Base-by-base conservation (phyloP, 2,329 filamentous ascomycete species). In the Aplosporella prunicola region DNA sequence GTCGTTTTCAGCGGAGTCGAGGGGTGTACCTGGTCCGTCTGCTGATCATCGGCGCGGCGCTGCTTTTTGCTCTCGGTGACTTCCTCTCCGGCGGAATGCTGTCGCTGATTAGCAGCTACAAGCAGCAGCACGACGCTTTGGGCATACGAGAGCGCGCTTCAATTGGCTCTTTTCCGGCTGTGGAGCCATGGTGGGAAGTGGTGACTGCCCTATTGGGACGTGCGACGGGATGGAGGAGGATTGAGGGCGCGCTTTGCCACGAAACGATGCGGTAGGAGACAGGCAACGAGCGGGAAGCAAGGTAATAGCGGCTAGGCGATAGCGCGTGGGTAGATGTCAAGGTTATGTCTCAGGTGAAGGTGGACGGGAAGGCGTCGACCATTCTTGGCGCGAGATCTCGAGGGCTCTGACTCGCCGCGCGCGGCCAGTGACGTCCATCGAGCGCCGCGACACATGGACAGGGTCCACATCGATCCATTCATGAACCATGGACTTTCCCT, bases 71-170 rank as follows among this genome's bases (percentile, higher is more conserved):
- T 66, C 44, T 87, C 80, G 45, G 63, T 58, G 25, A 52, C 53
- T 24, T 74, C 69, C 39, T 80, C 75, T 49, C 75, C 78, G 35
- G 73, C 67, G 27, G 80, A 84, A 49, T 68, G 72, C 82, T 88
- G 61, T 47, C 55, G 39, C n/a, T n/a, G n/a, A n/a, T n/a, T n/a
- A n/a, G n/a, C n/a, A n/a, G n/a, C n/a, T n/a, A n/a, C n/a, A n/a
- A n/a, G n/a, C n/a, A n/a, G n/a, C n/a, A n/a, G n/a, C n/a, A n/a
- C n/a, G n/a, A n/a, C n/a, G n/a, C n/a, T n/a, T n/a, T n/a, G n/a
- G 58, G 67, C 74, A 57, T 69, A 91, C 85, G 61, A 80, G 74
- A 50, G 68, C 75, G 56, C 86, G 79, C 70, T 93, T 93, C 66
- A 91, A 76, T 65, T 83, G 81, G 67, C 80, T 87, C 68, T 84